These are phyloP conservation scores for Aspergillus uvarum DNA, from an alignment of 2,329 filamentous ascomycete species.

Conservation along the genomic window DNA sequence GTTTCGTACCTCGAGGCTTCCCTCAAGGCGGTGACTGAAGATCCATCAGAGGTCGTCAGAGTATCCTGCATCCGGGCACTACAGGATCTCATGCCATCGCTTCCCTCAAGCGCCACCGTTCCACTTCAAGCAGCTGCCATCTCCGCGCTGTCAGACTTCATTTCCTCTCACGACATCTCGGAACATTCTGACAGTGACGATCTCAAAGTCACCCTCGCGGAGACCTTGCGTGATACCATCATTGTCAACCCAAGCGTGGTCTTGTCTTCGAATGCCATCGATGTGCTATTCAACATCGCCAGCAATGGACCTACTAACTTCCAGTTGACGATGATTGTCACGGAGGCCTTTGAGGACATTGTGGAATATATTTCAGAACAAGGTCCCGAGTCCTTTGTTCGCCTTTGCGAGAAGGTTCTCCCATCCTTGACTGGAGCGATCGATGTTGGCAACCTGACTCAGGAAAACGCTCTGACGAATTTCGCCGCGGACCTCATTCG, in stretches of 20 bases:
- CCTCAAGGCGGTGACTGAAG: constrained; percentile 71
- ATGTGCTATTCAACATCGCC: constrained; percentile 83
- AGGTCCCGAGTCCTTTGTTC: constrained; percentile 68
- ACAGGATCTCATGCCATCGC: constrained; percentile 63
- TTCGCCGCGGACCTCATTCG: constrained; percentile 83
- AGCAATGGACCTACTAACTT: constrained; percentile 88
- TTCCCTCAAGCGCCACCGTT: constrained; percentile 52
- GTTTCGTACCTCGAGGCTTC: constrained; percentile 54
- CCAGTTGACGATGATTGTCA: constrained; percentile 82
- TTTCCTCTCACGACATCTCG: constrained; percentile 74
- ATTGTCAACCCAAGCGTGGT: constrained; percentile 73
- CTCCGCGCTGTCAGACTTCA: constrained; percentile 65
- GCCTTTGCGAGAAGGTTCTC: constrained; percentile 79
- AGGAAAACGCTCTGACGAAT: constrained; percentile 75
- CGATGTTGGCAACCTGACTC: constrained; percentile 80
- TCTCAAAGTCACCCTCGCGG: constrained; percentile 83
- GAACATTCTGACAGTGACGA: constrained; percentile 90
- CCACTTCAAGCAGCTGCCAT: constrained; percentile 63
- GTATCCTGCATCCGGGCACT: constrained; percentile 87
- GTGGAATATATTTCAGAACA: constrained; percentile 65
- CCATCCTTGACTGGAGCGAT: constrained; percentile 87
- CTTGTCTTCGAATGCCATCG: constrained; percentile 68
- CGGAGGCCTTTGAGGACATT: constrained; percentile 88
- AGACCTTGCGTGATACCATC: constrained; percentile 81
- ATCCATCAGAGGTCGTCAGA: constrained; percentile 83